Evolutionary conservation across 345 rosid species (phyloP).

Genomic region (Salix purpurea): DNA sequence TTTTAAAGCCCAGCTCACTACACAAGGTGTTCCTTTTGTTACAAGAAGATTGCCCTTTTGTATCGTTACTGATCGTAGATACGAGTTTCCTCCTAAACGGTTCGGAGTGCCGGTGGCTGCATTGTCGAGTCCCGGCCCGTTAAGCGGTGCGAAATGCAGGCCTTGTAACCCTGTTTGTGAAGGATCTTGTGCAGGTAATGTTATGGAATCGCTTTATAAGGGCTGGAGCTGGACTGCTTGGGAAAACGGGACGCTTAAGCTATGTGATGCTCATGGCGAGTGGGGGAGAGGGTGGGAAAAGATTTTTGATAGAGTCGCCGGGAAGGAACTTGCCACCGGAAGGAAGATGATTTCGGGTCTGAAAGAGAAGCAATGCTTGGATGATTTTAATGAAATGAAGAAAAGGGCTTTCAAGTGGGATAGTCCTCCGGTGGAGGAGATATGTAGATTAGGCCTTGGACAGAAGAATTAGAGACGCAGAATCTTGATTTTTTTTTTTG

Average conservation of each 20-base stretch:
- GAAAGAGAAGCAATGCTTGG: constrained; percentile 40
- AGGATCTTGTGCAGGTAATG: constrained; percentile 50
- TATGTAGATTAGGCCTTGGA: constrained; percentile 49
- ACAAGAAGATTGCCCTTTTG: constrained; percentile 65
- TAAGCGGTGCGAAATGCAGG: constrained; percentile 95
- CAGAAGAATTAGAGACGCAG: neutral
- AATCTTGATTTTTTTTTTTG: neutral
- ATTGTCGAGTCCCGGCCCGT: constrained; percentile 64
- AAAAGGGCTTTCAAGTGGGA: constrained; percentile 49
- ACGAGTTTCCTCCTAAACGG: constrained; percentile 56
- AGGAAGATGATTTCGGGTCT: constrained; percentile 38
- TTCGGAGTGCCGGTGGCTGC: constrained; percentile 86
- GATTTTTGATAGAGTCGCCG: constrained; percentile 48
- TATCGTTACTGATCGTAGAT: constrained; percentile 60
- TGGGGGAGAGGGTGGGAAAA: constrained; percentile 81
- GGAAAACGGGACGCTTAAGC: constrained; percentile 51
- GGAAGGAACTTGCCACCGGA: constrained; percentile 42
- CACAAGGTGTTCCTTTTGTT: constrained; percentile 38
- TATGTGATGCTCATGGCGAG: constrained; percentile 62
- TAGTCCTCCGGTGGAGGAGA: constrained; percentile 55
- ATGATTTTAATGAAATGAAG: constrained; percentile 57
- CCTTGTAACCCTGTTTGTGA: constrained; percentile 62
- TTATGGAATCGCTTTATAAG: constrained; percentile 46
- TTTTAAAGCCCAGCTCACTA: constrained; percentile 70
- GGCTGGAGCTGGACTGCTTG: constrained; percentile 94